Evolutionary conservation across 2,329 filamentous ascomycete species (phyloP).

Genomic region (Nemania diffusa): DNA sequence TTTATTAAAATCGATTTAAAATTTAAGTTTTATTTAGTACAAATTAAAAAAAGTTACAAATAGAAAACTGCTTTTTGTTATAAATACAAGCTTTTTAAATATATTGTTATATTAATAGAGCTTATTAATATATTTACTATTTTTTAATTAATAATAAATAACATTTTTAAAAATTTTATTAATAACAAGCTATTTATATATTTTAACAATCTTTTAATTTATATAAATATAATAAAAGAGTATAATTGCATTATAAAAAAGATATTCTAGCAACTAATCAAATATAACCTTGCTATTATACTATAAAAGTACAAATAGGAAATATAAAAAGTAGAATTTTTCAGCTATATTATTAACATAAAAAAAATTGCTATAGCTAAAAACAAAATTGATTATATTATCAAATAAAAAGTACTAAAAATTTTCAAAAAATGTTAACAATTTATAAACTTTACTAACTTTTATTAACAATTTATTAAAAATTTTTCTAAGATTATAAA

Average conservation of each 20-base stretch:
- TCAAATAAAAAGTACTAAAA: background rate
- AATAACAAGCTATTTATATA: too few species aligned
- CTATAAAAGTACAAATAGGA: background rate
- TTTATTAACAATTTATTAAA: too few species aligned
- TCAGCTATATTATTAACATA: background rate
- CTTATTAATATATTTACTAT: slow-evolving; percentile 1
- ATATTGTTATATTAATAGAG: background rate
- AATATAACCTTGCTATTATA: background rate
- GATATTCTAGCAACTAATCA: background rate
- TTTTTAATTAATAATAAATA: background rate
- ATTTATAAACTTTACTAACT: too few species aligned
- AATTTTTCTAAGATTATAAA: too few species aligned
- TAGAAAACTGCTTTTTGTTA: background rate
- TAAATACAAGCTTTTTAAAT: slow-evolving; percentile 1
- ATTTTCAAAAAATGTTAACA: background rate
- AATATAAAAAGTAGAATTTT: background rate
- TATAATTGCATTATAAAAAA: background rate
- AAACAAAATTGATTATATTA: background rate
- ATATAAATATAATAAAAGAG: background rate
- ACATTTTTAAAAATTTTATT: slow-evolving; percentile 6
- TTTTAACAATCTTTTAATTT: slow-evolving; percentile 1
- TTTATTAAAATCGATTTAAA: too few species aligned
- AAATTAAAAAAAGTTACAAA: too few species aligned
- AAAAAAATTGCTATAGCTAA: too few species aligned
- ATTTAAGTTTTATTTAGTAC: too few species aligned